phyloP scores from a whole-genome alignment of 345 rosid genomes.

The Eucalyptus cloeziana region DNA sequence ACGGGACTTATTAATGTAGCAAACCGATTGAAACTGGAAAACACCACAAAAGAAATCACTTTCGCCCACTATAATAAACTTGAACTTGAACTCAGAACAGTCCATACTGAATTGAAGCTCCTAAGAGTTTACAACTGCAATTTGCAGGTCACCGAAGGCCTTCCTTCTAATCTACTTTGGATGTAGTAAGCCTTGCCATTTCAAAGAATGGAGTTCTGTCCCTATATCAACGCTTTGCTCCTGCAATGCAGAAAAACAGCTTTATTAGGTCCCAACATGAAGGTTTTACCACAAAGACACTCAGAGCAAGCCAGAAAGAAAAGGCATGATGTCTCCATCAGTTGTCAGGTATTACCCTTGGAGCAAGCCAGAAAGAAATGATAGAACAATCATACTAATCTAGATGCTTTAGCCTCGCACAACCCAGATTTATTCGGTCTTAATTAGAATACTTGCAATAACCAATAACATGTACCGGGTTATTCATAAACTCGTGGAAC shows the following conservation, averaged over 20 bases:
- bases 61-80: not conserved
- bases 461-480: not conserved
- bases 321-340: not conserved
- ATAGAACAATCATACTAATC: not conserved
- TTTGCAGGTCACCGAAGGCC: not conserved
- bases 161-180: conserved; percentile 3
- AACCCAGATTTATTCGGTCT: not conserved
- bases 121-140: conserved; percentile 17
- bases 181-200: not conserved
- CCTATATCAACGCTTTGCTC: conserved; percentile 79
- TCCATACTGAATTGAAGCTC: not conserved
- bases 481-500: not conserved
- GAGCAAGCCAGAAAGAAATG: not conserved
- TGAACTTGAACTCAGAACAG: not conserved
- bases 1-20: not conserved
- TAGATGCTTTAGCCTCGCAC: not conserved
- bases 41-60: not conserved
- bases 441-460: not conserved
- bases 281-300: not conserved
- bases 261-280: not conserved
- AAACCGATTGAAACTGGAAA: not conserved
- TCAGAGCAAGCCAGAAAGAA: not conserved
- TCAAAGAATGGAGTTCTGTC: not conserved
- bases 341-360: not conserved
- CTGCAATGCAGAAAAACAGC: conserved; percentile 15